A percentile compares a stretch with the other conserved stretches of the same genome.
phyloP scores from a whole-genome alignment of 805 yeast species.

The Cyberlindnera japonica region DNA sequence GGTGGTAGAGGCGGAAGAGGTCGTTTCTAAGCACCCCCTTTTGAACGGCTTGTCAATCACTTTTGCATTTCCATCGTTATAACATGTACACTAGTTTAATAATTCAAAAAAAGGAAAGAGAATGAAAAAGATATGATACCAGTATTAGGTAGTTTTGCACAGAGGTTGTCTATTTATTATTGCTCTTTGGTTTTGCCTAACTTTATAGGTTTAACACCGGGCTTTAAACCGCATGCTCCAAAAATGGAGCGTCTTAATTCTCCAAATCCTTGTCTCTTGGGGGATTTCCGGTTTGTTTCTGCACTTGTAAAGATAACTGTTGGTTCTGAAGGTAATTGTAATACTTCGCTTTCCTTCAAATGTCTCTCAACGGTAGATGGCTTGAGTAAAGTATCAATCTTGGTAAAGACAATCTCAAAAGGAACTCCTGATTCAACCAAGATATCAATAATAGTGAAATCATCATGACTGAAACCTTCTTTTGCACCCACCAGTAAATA shows the following conservation, averaged over 20 bases:
- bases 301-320: slow-evolving; percentile 50
- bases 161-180: not conserved
- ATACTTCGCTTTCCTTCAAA: slow-evolving; percentile 35
- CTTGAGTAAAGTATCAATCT: slow-evolving; percentile 54
- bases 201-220: slow-evolving; percentile 24
- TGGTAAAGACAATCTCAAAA: slow-evolving; percentile 74
- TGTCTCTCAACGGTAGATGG: slow-evolving; percentile 37
- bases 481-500: slow-evolving; percentile 60
- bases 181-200: slow-evolving; percentile 1
- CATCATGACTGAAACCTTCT: slow-evolving; percentile 57
- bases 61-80: slow-evolving; percentile 9
- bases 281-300: slow-evolving; percentile 30
- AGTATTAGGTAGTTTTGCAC: too few relatives aligned
- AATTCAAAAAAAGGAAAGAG: not conserved
- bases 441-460: slow-evolving; percentile 47
- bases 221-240: slow-evolving; percentile 46
- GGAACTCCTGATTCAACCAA: slow-evolving; percentile 55
- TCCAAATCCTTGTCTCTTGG: slow-evolving; percentile 48
- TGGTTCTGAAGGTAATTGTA: slow-evolving; percentile 41
- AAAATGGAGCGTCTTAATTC: slow-evolving; percentile 49
- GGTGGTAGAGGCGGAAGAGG: slow-evolving; percentile 19
- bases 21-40: slow-evolving; percentile 14
- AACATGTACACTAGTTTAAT: slow-evolving; percentile 16
- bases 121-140: too few relatives aligned
- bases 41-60: too few relatives aligned